Conservation (phyloP, 1,284 basidiomycete species). For the Irpex lacteus region DNA sequence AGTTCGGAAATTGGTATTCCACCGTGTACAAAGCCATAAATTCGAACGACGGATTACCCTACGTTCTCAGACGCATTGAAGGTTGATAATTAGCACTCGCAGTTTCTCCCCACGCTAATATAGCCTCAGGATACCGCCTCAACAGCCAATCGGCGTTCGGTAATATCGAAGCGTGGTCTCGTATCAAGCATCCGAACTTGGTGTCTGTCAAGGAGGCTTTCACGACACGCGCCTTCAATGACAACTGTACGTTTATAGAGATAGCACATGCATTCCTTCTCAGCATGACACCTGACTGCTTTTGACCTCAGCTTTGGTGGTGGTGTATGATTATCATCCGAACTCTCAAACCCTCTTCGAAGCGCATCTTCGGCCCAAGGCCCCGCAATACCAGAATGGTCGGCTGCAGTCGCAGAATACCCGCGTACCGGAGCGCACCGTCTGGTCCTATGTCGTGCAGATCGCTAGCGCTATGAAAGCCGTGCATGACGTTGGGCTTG, state of each 20-base stretch:
- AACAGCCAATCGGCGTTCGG: constrained; percentile 80
- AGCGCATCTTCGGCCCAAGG: constrained; percentile 53
- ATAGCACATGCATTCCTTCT: neutral
- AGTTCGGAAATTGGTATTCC: constrained; percentile 76
- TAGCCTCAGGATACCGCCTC: constrained; percentile 74
- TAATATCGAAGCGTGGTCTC: constrained; percentile 86
- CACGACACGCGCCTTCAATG: constrained; percentile 91
- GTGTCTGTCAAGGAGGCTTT: constrained; percentile 90
- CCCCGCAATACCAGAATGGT: constrained; percentile 40
- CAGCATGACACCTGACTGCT: constrained; percentile 1
- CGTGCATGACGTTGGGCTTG: constrained; percentile 81
- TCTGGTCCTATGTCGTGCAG: constrained; percentile 96
- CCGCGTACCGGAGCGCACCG: constrained; percentile 72
- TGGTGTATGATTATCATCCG: constrained; percentile 92
- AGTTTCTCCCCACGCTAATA: neutral
- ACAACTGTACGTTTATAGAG: constrained; percentile 68
- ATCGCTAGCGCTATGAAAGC: constrained; percentile 85
- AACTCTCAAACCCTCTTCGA: constrained; percentile 84
- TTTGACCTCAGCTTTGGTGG: constrained; percentile 71
- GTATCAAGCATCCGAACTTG: constrained; percentile 85
- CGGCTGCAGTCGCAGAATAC: constrained; percentile 38
- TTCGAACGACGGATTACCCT: constrained; percentile 75
- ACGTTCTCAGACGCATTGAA: constrained; percentile 83
- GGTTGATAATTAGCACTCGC: constrained; percentile 47
- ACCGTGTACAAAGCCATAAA: constrained; percentile 84